Evolutionary conservation across 306 rosid genomes (phyloP).

Genomic region (Rosa lucieae): DNA sequence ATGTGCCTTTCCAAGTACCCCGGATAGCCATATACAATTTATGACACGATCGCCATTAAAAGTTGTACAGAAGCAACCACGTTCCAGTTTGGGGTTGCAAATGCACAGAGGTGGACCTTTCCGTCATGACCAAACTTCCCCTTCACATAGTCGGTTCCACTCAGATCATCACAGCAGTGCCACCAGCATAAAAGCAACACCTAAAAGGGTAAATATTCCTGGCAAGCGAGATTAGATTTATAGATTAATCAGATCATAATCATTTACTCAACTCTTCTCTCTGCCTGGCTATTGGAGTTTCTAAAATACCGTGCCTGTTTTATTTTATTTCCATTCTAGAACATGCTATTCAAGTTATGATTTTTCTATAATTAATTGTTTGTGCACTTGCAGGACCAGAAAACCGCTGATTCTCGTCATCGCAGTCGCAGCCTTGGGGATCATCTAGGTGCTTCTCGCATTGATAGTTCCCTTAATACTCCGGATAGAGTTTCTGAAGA

Average conservation of each 20-base stretch:
- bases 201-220: constrained; percentile 22
- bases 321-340: background rate
- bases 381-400: constrained; percentile 16
- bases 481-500: constrained; percentile 45
- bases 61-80: background rate
- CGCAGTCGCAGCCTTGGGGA: constrained; percentile 36
- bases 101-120: background rate
- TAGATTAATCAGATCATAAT: background rate
- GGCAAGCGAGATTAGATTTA: background rate
- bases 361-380: background rate
- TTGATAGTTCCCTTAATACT: constrained; percentile 14
- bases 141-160: constrained; percentile 8
- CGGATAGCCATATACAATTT: constrained; percentile 11
- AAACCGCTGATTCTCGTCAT: constrained; percentile 20
- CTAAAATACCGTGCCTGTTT: background rate
- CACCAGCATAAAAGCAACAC: constrained; percentile 7
- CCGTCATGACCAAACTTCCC: constrained; percentile 13
- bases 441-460: constrained; percentile 34
- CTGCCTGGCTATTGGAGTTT: background rate
- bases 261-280: background rate
- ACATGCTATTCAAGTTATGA: background rate
- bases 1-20: constrained; percentile 15
- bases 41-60: background rate
- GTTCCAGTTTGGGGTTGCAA: constrained; percentile 16
- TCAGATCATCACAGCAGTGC: constrained; percentile 23